phyloP scores from a whole-genome alignment of 768 basidiomycete species.

The Sarcodon sp. region DNA sequence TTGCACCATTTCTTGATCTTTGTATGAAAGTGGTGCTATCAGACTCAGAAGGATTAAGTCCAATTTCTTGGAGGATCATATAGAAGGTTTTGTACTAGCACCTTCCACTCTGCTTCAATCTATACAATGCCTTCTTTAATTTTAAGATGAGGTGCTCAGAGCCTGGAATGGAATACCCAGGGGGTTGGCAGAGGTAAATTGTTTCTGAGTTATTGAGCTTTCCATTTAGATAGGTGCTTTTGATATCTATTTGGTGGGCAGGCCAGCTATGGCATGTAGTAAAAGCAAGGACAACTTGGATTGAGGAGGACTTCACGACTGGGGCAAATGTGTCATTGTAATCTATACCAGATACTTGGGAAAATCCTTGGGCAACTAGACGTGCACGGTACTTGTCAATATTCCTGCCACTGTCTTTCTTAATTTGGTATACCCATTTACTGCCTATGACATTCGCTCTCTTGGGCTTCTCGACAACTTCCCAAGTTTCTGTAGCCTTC shows the following conservation, averaged over 20 bases:
- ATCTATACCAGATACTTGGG: conserved; percentile 16
- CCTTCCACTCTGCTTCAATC: conserved; percentile 9
- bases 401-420: conserved; percentile 9
- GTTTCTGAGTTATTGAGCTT: conserved; percentile 5
- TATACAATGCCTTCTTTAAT: conserved; percentile 8
- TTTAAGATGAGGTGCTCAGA: conserved; percentile 2
- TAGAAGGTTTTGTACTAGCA: conserved; percentile 7
- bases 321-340: conserved; percentile 16
- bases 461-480: not conserved
- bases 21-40: conserved; percentile 10
- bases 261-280: conserved; percentile 13
- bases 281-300: conserved; percentile 16
- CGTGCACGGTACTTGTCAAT: conserved; percentile 11
- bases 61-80: conserved; percentile 1
- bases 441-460: conserved; percentile 3
- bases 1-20: not conserved
- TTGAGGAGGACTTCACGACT: conserved; percentile 12
- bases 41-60: conserved; percentile 4
- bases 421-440: conserved; percentile 14
- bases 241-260: conserved; percentile 20
- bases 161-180: conserved; percentile 2
- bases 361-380: conserved; percentile 18
- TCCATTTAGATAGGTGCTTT: conserved; percentile 17
- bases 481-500: conserved; percentile 1
- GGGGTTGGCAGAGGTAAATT: conserved; percentile 8